Evolutionary conservation across 2,329 filamentous ascomycete species (phyloP).

Genomic region (Penicillium sp.): DNA sequence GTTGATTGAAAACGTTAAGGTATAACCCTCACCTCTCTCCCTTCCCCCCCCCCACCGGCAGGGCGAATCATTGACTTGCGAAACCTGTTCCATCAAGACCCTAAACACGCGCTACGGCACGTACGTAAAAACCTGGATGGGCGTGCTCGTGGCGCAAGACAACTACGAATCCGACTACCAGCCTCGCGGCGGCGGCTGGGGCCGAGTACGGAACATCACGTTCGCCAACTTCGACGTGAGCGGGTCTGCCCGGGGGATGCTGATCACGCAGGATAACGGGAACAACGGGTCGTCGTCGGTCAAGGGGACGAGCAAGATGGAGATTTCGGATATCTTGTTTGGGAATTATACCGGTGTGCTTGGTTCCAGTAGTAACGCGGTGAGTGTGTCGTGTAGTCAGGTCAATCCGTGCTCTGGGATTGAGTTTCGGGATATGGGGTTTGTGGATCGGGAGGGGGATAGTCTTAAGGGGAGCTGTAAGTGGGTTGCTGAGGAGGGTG

Average conservation of each 20-base stretch:
- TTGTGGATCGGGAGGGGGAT: neutral
- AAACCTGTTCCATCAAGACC: too few relatives aligned
- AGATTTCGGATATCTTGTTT: constrained; percentile 55
- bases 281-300: constrained; percentile 52
- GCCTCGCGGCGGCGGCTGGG: constrained; percentile 60
- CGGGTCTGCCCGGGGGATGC: constrained; percentile 51
- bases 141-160: constrained; percentile 51
- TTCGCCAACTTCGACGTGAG: constrained; percentile 58
- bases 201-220: constrained; percentile 55
- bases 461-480: neutral
- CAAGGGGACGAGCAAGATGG: constrained; percentile 56
- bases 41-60: too few relatives aligned
- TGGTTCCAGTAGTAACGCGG: neutral
- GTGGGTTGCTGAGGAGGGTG: neutral
- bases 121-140: constrained; percentile 64
- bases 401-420: neutral
- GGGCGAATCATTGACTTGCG: too few relatives aligned
- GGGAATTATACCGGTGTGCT: constrained; percentile 56
- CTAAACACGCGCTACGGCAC: constrained; percentile 55
- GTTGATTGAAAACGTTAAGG: too few relatives aligned
- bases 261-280: constrained; percentile 56
- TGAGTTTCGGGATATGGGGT: neutral
- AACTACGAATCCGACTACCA: constrained; percentile 56
- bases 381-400: neutral
- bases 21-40: too few relatives aligned